These are phyloP conservation scores for Aspergillus flavus DNA, from an alignment of 2,329 filamentous ascomycete species.

Conservation along the genomic window DNA sequence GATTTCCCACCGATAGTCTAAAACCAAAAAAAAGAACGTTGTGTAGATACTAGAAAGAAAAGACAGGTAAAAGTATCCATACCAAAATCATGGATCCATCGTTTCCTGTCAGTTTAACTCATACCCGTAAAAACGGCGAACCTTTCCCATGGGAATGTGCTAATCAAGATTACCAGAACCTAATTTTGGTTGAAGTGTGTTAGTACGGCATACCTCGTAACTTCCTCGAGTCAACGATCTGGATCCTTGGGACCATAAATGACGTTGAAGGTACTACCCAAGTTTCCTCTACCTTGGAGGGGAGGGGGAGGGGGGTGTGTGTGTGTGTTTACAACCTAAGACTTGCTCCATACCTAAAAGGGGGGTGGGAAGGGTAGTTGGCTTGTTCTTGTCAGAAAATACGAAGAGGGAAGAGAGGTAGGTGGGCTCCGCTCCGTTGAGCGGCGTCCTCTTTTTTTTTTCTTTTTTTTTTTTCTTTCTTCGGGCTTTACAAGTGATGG, in stretches of 20 bases:
- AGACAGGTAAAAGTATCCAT: not conserved
- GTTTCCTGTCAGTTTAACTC: conserved; percentile 12
- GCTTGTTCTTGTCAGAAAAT: conserved; percentile 11
- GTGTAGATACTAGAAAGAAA: not conserved
- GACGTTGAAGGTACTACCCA: conserved; percentile 1
- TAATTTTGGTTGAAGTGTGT: not conserved
- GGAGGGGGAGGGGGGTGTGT: no score
- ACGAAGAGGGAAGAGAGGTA: not conserved
- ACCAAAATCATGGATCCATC: conserved; percentile 9
- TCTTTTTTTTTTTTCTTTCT: conserved; percentile 2
- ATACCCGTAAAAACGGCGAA: conserved; percentile 16
- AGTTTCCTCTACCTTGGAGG: not conserved
- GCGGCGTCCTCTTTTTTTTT: conserved; percentile 9
- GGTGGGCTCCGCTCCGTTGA: conserved; percentile 13
- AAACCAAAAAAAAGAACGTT: no score
- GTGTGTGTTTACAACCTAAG: not conserved
- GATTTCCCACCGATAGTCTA: not conserved
- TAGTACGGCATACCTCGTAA: not conserved
- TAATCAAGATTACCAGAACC: conserved; percentile 6
- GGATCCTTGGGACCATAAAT: conserved; percentile 5
- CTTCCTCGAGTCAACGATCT: not conserved
- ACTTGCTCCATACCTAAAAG: not conserved
- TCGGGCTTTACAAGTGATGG: conserved; percentile 19
- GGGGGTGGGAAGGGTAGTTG: not conserved
- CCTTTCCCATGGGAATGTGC: conserved; percentile 11